Conservation (phyloP, 2,329 filamentous ascomycete genomes). For the Claviceps sp. region DNA sequence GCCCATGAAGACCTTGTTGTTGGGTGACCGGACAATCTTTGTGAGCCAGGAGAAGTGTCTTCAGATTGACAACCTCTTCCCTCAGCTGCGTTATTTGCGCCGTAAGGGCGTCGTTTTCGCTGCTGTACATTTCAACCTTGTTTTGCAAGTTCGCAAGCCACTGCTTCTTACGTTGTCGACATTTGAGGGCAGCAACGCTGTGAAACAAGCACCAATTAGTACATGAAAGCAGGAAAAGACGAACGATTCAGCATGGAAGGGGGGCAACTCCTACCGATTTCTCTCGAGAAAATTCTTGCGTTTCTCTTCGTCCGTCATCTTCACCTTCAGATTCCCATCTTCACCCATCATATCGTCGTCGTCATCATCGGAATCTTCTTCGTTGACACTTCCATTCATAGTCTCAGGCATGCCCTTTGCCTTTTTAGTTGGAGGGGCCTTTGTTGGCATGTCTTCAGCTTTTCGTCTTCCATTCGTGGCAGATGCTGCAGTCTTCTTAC, state of each 20-base stretch:
- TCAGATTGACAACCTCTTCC: constrained; percentile 89
- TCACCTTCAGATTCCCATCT: constrained; percentile 46
- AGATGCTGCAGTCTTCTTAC: constrained; percentile 46
- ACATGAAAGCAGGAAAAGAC: background rate
- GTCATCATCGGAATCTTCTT: constrained; percentile 37
- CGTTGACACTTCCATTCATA: constrained; percentile 25
- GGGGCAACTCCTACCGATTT: constrained; percentile 57
- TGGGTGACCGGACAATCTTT: constrained; percentile 93
- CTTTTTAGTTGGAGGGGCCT: constrained; percentile 57
- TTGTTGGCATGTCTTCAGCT: constrained; percentile 51
- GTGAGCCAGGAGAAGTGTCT: constrained; percentile 82
- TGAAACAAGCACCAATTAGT: background rate
- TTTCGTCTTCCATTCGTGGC: constrained; percentile 61
- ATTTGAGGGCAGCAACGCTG: constrained; percentile 92
- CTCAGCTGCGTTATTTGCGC: constrained; percentile 71
- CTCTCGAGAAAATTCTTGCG: constrained; percentile 94
- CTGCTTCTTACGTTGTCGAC: constrained; percentile 95
- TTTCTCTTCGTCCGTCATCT: constrained; percentile 98
- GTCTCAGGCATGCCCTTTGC: constrained; percentile 33
- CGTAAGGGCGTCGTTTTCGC: constrained; percentile 79
- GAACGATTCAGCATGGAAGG: background rate
- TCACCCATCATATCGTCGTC: constrained; percentile 36
- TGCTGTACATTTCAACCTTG: constrained; percentile 87
- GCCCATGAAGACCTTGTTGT: constrained; percentile 53
- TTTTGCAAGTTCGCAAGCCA: constrained; percentile 91